Base-by-base conservation (phyloP, 2,329 filamentous ascomycete species). In the Bimuria novae-zelandiae region DNA sequence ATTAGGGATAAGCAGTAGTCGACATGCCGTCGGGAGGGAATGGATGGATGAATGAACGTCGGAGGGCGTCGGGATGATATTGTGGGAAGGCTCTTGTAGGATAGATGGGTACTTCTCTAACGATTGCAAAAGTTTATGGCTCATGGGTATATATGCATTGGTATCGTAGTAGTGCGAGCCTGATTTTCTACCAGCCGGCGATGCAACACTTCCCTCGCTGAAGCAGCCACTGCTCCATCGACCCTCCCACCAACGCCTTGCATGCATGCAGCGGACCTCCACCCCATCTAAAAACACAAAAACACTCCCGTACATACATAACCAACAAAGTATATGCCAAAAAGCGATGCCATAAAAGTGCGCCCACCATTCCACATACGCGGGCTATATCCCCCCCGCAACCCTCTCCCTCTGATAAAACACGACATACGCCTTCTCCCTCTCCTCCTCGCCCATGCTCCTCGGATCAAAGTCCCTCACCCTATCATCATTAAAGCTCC, bases 381-480 rank as follows among this genome's bases (percentile, higher is more conserved):
- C 5, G 5, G 14, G 5, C n/a, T 56, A 67, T 11, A 61, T 61
- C n/a, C 69, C 68, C 22, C 69, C 65, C 14, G 69, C 67, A 14
- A 70, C 66, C 39, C 65, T 60, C 43, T 73, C 70, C 27, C 70
- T 66, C 72, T 84, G 82, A 68, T 84, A 87, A 71, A 87, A 87
- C 55, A 87, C 79, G 68, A 87, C 82, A 69, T 87, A 87, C 25
- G 84, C 84, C 69, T 85, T 81, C 63, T 84, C 82, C 59, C 79
- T 75, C 37, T 82, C 78, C n/a, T 77, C 72, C 7, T 69, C 56
- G 8, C 76, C 71, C 36, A 83, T 62, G 49, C 78, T 77, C 5
- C 76, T 77, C 0, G 85, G 84, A 60, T 83, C 79, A 54, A 87
- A 84, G 56, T 87, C 84, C 3, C 69, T 75, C 11, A 80, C 75